Percentiles rank a stretch among this genome's conserved stretches.
Conservation (phyloP, 164 flowering plant genomes). For the Annona cherimola region DNA sequence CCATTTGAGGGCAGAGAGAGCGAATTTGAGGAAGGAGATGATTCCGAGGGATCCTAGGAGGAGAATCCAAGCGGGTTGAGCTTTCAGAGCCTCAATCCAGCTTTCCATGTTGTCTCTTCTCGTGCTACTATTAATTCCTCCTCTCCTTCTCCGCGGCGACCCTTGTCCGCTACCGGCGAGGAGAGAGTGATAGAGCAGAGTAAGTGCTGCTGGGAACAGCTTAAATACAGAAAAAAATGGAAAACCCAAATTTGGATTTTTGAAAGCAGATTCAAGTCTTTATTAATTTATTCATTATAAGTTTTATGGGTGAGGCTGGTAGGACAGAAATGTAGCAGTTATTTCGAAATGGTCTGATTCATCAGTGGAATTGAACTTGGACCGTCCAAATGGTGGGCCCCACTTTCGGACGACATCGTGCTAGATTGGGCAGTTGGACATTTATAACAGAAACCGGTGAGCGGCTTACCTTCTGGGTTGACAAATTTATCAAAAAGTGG, state of each 20-base stretch:
- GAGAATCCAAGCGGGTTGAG: conserved; percentile 43
- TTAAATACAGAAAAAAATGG: neutral
- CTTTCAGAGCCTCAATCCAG: conserved; percentile 16
- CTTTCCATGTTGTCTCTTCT: no score
- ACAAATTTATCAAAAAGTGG: no score
- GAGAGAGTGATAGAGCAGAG: neutral
- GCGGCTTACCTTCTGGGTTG: neutral
- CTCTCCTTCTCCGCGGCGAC: neutral
- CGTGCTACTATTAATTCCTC: neutral
- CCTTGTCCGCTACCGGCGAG: neutral
- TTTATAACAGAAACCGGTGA: no score
- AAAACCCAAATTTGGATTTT: neutral
- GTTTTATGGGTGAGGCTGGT: no score
- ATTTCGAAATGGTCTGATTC: no score
- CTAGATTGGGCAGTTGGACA: no score
- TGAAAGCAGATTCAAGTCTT: no score
- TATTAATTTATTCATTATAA: no score
- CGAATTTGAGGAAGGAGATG: conserved; percentile 25
- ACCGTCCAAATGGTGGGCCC: neutral
- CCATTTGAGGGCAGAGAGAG: conserved; percentile 43
- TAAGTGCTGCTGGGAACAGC: neutral
- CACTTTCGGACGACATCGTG: neutral
- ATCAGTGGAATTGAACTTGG: neutral
- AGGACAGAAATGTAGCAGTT: no score
- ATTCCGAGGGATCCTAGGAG: conserved; percentile 44